phyloP scores from a whole-genome alignment of 352 stramenopile species.

The Elongisporangium prolatum region DNA sequence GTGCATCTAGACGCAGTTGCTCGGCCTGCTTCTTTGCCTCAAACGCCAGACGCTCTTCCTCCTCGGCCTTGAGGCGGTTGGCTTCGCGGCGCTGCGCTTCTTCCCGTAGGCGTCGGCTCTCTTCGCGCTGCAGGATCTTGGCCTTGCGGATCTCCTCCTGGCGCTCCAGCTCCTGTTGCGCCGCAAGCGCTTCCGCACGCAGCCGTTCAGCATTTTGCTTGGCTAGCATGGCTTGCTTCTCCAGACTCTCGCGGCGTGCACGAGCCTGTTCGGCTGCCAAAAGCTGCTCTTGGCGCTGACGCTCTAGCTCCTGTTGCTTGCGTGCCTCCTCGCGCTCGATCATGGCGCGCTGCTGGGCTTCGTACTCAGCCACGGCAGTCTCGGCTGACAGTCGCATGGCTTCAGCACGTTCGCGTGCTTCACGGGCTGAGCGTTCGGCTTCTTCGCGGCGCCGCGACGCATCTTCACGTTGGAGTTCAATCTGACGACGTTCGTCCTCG shows the following conservation, averaged over 20 bases:
- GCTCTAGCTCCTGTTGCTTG: constrained; percentile 54
- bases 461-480: constrained; percentile 46
- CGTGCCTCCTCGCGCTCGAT: constrained; percentile 57
- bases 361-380: constrained; percentile 56
- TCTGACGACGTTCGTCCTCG: constrained; percentile 35
- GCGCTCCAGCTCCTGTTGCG: constrained; percentile 50
- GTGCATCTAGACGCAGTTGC: constrained; percentile 44
- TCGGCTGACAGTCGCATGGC: constrained; percentile 53
- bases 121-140: constrained; percentile 42
- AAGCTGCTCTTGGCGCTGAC: constrained; percentile 55
- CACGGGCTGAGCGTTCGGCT: constrained; percentile 48
- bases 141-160: constrained; percentile 44
- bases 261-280: constrained; percentile 46
- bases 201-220: constrained; percentile 50
- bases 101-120: constrained; percentile 45
- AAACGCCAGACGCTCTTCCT: constrained; percentile 52
- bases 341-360: constrained; percentile 52
- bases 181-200: constrained; percentile 40
- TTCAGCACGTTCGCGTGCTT: constrained; percentile 64
- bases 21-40: constrained; percentile 65
- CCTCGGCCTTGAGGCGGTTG: constrained; percentile 54
- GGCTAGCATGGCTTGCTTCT: constrained; percentile 51
- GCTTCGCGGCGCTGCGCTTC: constrained; percentile 54
- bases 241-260: constrained; percentile 45
- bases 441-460: constrained; percentile 41